Evolutionary conservation across 169 alveolate species (phyloP), one percentile per base, ranked within the genome.

Genomic region (Cryptosporidium sp.): DNA sequence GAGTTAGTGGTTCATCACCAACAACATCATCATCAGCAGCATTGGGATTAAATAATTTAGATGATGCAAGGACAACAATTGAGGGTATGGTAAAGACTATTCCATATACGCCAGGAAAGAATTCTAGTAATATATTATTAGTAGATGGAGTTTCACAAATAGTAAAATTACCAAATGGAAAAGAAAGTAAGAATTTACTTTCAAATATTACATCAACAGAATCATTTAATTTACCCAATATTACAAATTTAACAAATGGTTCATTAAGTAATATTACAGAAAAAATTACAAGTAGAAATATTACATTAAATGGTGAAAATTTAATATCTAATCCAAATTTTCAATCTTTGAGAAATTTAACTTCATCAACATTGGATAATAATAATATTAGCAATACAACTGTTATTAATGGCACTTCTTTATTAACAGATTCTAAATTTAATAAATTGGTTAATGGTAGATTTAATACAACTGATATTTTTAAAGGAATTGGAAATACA

Each of bases 31-130:
- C 48, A 42, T 42, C 48, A 42, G 48, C 14, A 8, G 67, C 65
- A 37, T 21, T 80, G 5, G 65, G 61, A 62, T 65, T 80, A 48
- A 62, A 58, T 45, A 80, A 62, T 48, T 62, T 80, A 42, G 80
- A 80, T 62, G 89, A 80, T 80, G 70, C 89, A 37, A 62, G 60
- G 37, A 58, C 89, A 37, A 80, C 89, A n/a, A 58, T 80, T 26
- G 80, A 80, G 26, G 89, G 89, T 39, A 62, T 80, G 75, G 75
- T 80, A 12, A 65, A 80, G 69, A 80, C 89, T 26, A 65, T 80
- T 48, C 75, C 89, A 61, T 62, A 80, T 39, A n/a, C 75, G 18
- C 73, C 89, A 44, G 75, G 80, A 80, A 60, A 48, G 60, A 56
- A 45, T 31, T 29, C 61, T 8, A 71, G 68, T 29, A 35, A 23